Conservation (phyloP, 2,329 filamentous ascomycete species). For the Penicillium sp. region DNA sequence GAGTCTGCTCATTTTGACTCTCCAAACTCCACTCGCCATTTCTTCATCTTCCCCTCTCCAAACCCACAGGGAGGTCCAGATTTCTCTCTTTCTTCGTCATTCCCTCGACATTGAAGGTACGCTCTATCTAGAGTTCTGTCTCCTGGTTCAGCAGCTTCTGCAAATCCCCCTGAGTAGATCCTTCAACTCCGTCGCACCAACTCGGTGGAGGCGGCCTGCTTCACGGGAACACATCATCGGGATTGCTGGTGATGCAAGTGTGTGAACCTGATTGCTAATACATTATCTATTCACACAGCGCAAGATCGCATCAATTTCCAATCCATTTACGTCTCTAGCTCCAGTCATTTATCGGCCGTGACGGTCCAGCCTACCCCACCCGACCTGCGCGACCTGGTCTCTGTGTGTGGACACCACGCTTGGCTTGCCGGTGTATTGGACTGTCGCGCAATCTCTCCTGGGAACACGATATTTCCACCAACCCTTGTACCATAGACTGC, state of each 20-base stretch:
- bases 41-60: conserved; percentile 16
- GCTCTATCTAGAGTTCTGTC: conserved; percentile 7
- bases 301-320: conserved; percentile 17
- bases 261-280: conserved; percentile 17
- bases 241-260: conserved; percentile 20
- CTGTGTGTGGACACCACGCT: conserved; percentile 20
- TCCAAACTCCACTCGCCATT: conserved; percentile 9
- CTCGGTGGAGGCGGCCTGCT: conserved; percentile 12
- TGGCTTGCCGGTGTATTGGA: conserved; percentile 16
- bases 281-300: conserved; percentile 16
- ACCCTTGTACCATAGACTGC: conserved; percentile 28
- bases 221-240: conserved; percentile 19
- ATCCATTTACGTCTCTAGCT: background rate
- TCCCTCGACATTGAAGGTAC: conserved; percentile 36
- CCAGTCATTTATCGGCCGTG: conserved; percentile 1
- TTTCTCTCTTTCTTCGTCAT: conserved; percentile 28
- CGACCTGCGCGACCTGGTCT: conserved; percentile 14
- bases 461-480: conserved; percentile 9
- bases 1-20: conserved; percentile 18
- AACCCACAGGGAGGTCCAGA: conserved; percentile 16
- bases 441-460: conserved; percentile 19
- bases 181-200: background rate
- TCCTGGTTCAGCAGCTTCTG: background rate
- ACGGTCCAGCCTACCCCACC: conserved; percentile 8
- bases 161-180: background rate